phyloP scores from a whole-genome alignment of 164 flowering plant species.

The Saururus chinensis region DNA sequence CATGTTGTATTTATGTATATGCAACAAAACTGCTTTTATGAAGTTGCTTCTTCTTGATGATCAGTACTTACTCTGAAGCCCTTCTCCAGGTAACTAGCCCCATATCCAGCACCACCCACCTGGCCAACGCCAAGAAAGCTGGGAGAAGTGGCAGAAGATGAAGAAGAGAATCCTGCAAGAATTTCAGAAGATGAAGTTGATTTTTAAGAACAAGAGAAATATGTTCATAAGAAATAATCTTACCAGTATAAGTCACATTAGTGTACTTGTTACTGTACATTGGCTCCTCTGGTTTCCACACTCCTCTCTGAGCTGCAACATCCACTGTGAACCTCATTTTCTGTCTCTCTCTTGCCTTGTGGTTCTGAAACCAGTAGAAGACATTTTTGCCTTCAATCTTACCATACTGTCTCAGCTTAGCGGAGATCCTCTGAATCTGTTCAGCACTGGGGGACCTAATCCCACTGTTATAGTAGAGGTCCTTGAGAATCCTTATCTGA shows the following conservation, averaged over 20 bases:
- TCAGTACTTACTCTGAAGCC: slow-evolving; percentile 49
- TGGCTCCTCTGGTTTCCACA: slow-evolving; percentile 17
- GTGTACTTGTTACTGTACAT: slow-evolving; percentile 15
- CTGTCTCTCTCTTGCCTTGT: slow-evolving; percentile 93
- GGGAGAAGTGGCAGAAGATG: slow-evolving; percentile 26
- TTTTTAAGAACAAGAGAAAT: background rate
- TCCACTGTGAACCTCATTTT: slow-evolving; percentile 58
- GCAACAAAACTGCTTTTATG: background rate
- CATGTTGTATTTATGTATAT: background rate
- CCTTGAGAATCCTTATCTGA: slow-evolving; percentile 83
- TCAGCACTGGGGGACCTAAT: slow-evolving; percentile 83
- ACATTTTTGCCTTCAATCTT: slow-evolving; percentile 98
- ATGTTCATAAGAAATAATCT: background rate
- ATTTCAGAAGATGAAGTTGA: too few species aligned
- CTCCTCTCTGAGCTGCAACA: slow-evolving; percentile 21
- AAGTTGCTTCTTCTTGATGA: background rate
- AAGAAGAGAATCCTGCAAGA: slow-evolving; percentile 24
- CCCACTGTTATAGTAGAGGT: slow-evolving; percentile 88
- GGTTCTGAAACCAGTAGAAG: slow-evolving; percentile 98
- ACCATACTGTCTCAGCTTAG: slow-evolving; percentile 75
- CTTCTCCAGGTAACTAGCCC: slow-evolving; percentile 58
- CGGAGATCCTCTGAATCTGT: slow-evolving; percentile 85
- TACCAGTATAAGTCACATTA: slow-evolving; percentile 10
- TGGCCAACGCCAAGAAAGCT: slow-evolving; percentile 35
- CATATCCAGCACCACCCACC: slow-evolving; percentile 47